Percentiles rank a stretch among this genome's conserved stretches.
These are phyloP conservation scores for Atkinsonella hypoxylon DNA, from an alignment of 2,329 filamentous ascomycete genomes.

Conservation along the genomic window DNA sequence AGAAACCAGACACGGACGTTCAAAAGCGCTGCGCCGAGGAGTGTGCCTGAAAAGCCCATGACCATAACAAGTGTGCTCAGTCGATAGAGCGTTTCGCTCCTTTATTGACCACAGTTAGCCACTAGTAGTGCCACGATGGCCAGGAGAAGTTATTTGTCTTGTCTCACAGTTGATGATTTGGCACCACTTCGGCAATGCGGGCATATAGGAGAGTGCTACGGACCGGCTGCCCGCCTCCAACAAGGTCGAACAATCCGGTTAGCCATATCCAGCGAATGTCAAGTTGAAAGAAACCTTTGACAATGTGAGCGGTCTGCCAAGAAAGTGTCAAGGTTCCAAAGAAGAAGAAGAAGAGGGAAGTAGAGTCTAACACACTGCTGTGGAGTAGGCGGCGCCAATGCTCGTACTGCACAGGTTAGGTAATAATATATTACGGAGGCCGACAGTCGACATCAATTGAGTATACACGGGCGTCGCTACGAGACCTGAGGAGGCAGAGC, in stretches of 20 bases:
- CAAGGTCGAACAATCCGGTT: not conserved
- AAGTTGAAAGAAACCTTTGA: not conserved
- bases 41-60: not conserved
- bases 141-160: not conserved
- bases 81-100: not conserved
- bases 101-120: not conserved
- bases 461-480: not conserved
- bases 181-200: not conserved
- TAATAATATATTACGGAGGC: not conserved
- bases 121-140: not conserved
- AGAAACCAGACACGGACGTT: not conserved
- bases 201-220: not conserved
- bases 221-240: not conserved
- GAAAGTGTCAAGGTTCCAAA: no score
- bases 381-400: not conserved
- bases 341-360: no score
- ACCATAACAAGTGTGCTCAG: not conserved
- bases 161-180: not conserved
- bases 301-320: not conserved
- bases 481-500: not conserved
- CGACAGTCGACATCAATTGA: not conserved
- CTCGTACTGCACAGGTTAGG: not conserved
- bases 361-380: not conserved
- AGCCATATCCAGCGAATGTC: not conserved
- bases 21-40: not conserved